Base-by-base conservation (phyloP, 106 monocot species). In the Dactylorhiza incarnata region DNA sequence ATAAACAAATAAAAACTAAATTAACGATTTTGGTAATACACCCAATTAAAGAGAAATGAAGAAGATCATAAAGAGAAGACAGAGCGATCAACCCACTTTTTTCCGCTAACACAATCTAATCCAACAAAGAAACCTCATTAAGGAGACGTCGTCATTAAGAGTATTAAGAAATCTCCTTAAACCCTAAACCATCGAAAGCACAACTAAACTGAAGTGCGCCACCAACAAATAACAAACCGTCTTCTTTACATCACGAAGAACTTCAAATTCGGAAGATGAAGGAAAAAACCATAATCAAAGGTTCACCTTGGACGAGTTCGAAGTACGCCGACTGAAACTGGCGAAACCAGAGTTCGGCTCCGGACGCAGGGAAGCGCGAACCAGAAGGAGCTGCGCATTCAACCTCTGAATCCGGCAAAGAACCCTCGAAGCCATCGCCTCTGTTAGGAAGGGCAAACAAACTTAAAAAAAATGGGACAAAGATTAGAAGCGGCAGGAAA, bases 401-500 rank as follows among this genome's bases (percentile, higher is more conserved):
- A 24, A 5, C 69, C 13, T 46, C 5, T 7, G 69, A 44, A 69
- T 46, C 45, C 69, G 43, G 45, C 17, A 69, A 17, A 69, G 6
- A 69, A 46, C 69, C 69, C 69, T 69, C 6, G n/a, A 69, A 69
- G 69, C 69, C 69, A 69, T 69, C 14, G 44, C 43, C 16, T 25
- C 17, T 45, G 44, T 69, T 45, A 1, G 37, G 3, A 37, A 37
- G 37, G 37, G 37, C 37, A 50, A 50, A 13, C 50, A 50, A 50
- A 50, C 12, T 13, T 50, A 2, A 50, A 50, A 50, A 50, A 50
- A 50, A 50, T 50, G 50, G 50, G 12, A 9, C 50, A 50, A 6
- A 12, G 12, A 50, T 50, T 13, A 50, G 37, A 37, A 37, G 37
- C 37, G 37, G 37, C 37, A 37, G 37, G 37, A 37, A 37, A 37